These are phyloP conservation scores for Phytophthora quininea DNA, from an alignment of 352 stramenopile species.

Conservation along the genomic window DNA sequence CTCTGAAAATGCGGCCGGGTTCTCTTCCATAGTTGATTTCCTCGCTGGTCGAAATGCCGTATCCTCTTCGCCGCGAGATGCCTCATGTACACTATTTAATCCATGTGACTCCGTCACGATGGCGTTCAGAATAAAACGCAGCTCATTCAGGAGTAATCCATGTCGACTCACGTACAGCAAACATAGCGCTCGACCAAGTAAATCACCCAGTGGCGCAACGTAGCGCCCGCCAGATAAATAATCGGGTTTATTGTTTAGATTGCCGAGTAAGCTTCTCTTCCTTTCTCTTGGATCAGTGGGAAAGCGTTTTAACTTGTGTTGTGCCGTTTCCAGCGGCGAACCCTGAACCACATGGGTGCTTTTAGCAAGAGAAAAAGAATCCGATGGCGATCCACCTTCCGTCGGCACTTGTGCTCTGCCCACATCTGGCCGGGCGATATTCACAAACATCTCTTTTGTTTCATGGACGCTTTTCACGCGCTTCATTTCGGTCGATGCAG, in stretches of 20 bases:
- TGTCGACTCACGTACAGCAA: conserved; percentile 91
- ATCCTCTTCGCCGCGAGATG: conserved; percentile 12
- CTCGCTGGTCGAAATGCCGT: conserved; percentile 14
- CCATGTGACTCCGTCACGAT: conserved; percentile 52
- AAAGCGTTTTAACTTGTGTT: conserved; percentile 26
- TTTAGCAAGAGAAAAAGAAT: conserved; percentile 17
- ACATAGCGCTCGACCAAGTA: conserved; percentile 82
- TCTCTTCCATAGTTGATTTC: conserved; percentile 33
- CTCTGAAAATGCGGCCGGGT: conserved; percentile 63
- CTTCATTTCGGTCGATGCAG: conserved; percentile 22
- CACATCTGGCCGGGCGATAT: conserved; percentile 24
- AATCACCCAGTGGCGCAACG: conserved; percentile 58
- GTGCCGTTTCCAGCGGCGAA: conserved; percentile 11
- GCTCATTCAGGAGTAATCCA: conserved; percentile 86
- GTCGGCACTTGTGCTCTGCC: conserved; percentile 6
- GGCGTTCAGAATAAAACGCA: conserved; percentile 79
- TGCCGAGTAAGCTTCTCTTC: conserved; percentile 27
- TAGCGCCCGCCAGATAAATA: conserved; percentile 73
- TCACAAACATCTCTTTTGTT: conserved; percentile 61
- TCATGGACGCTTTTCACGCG: conserved; percentile 57
- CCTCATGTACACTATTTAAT: conserved; percentile 22
- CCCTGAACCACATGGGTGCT: not conserved
- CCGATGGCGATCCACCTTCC: conserved; percentile 6
- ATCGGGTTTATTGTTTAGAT: conserved; percentile 20
- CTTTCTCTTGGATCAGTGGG: conserved; percentile 21